Percentiles rank a stretch among this genome's conserved stretches.
Conservation (phyloP, 2,329 filamentous ascomycete genomes). For the Xylariaceae sp. region DNA sequence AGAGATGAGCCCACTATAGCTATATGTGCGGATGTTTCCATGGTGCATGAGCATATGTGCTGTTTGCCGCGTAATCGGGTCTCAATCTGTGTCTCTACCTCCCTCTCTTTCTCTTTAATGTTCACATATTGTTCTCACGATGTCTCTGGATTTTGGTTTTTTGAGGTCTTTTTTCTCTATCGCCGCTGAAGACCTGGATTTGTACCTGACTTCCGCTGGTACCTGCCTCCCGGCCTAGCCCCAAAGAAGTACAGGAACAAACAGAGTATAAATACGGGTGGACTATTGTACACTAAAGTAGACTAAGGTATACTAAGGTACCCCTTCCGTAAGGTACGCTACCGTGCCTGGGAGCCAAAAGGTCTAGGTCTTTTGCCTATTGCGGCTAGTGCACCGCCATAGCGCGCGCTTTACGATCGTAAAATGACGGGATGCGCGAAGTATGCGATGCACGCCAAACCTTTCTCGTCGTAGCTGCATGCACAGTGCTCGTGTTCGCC, state of each 20-base stretch:
- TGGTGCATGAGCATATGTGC: not conserved
- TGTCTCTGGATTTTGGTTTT: not conserved
- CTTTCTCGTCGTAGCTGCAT: constrained; percentile 18
- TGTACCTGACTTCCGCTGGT: too few species aligned
- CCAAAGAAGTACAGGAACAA: too few species aligned
- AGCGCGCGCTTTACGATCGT: not conserved
- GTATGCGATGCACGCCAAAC: constrained; percentile 18
- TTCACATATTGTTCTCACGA: not conserved
- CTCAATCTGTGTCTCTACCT: too few species aligned
- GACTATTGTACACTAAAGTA: not conserved
- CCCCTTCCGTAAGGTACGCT: not conserved
- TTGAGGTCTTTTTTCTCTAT: too few species aligned
- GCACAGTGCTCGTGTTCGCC: constrained; percentile 23
- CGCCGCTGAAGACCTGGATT: too few species aligned
- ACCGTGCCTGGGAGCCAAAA: not conserved
- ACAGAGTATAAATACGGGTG: not conserved
- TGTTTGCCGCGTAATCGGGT: too few species aligned
- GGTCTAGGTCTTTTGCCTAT: not conserved
- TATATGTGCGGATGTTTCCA: not conserved
- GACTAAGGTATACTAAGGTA: not conserved
- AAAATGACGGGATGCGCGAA: constrained; percentile 12
- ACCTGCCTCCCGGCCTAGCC: too few species aligned
- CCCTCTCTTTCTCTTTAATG: not conserved
- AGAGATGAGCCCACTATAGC: not conserved
- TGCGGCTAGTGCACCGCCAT: not conserved